Base-by-base conservation (phyloP, 179 eudicot genomes). In the Spinacia oleracea region DNA sequence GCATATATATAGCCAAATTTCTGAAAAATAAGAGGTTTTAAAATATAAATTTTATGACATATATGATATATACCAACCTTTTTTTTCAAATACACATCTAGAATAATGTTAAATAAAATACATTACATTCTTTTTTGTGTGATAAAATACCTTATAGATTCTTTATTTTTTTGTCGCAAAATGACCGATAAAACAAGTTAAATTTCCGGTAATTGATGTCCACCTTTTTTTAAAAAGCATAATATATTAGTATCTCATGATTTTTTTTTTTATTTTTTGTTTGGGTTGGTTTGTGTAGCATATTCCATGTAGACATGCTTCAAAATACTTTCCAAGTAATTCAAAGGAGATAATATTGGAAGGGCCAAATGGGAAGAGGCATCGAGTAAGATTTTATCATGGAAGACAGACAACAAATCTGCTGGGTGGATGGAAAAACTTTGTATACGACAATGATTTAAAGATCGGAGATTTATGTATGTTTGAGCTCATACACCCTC, bases 331-430 rank as follows among this genome's bases (percentile, higher is more conserved):
- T 70, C 31, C 73, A 46, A 70, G 56, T 6, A 25, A 70, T 12
- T 25, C 38, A 4, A 46, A 46, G 73, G 73, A 70, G 38, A 70
- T 70, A 70, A 45, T 46, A 18, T 70, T 70, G 73, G 27, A 18
- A 16, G 56, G 56, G n/a, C 56, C 73, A 45, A 70, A 70, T 70
- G 56, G 56, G 23, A 70, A 70, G 29, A 46, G 10, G 0, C 18
- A 46, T 6, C 10, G 2, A 0, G 35, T 27, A 46, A 12, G 3
- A 2, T 45, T 70, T 70, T 48, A 45, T 43, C 2, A 4, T 45
- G 38, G 38, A 38, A 70, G 46, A 46, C 27, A 0, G 2, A 4
- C 0, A 25, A 21, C 56, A 12, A n/a, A 46, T 14, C 18, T 70
- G 0, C 3, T 45, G 3, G 6, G 5, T 45, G 73, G 58, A 25